These are phyloP conservation scores for Domatiomyces catenatus DNA, from an alignment of 2,329 filamentous ascomycete genomes.

Conservation along the genomic window DNA sequence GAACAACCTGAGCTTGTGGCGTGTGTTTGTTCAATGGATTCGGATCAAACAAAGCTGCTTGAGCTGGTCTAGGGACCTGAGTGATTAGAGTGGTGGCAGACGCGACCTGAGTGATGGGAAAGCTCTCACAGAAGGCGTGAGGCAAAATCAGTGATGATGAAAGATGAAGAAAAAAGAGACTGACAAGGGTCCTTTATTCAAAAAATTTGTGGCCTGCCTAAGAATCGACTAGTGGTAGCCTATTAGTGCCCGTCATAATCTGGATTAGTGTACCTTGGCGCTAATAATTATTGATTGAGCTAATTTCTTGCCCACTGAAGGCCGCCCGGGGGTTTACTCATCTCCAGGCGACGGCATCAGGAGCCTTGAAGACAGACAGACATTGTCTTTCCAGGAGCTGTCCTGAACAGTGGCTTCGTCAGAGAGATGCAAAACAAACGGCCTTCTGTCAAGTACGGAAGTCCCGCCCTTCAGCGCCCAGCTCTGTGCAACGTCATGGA, in stretches of 20 bases:
- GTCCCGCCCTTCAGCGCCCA: background rate
- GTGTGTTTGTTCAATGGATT: background rate
- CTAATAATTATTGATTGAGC: background rate
- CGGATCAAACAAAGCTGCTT: background rate
- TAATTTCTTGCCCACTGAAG: too few species aligned
- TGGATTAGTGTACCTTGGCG: background rate
- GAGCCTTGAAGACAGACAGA: too few species aligned
- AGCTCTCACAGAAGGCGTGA: slow-evolving; percentile 15
- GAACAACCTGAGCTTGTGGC: slow-evolving; percentile 46
- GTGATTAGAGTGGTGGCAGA: slow-evolving; percentile 10
- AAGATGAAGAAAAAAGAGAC: background rate
- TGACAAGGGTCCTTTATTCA: background rate
- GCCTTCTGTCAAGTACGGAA: slow-evolving; percentile 1
- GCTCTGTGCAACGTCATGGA: too few species aligned
- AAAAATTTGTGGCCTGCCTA: background rate
- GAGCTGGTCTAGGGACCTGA: slow-evolving; percentile 4
- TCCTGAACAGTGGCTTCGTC: background rate
- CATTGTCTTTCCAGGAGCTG: background rate
- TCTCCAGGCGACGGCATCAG: too few species aligned
- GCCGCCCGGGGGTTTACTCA: too few species aligned
- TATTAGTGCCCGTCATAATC: background rate
- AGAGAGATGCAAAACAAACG: slow-evolving; percentile 11
- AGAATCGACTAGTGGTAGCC: background rate
- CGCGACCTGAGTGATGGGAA: slow-evolving; percentile 10
- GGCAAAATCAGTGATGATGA: slow-evolving; percentile 8